A percentile compares a stretch with the other conserved stretches of the same genome.
Evolutionary conservation across 805 yeast genomes (phyloP).

Genomic region (Isabelozyma gotoi): DNA sequence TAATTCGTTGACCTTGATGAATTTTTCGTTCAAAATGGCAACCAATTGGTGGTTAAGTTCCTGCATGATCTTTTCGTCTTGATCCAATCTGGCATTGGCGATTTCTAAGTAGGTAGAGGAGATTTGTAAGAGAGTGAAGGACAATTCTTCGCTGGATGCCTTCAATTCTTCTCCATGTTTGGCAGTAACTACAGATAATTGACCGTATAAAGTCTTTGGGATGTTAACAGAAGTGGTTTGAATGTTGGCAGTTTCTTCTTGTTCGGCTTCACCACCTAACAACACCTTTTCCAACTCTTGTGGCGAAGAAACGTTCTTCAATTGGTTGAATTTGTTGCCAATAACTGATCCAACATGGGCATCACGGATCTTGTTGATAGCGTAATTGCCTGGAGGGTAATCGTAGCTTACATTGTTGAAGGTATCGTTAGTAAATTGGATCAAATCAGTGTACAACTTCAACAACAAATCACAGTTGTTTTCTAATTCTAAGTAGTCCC

Average conservation of each 20-base stretch:
- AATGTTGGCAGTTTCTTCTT: constrained; percentile 17
- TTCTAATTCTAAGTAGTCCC: constrained; percentile 68
- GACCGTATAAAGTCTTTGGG: constrained; percentile 76
- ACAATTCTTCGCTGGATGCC: constrained; percentile 47
- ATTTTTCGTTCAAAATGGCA: constrained; percentile 52
- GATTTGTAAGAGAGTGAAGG: constrained; percentile 53
- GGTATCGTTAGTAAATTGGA: constrained; percentile 47
- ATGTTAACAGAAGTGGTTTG: constrained; percentile 37
- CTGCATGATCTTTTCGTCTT: constrained; percentile 60
- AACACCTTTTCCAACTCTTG: constrained; percentile 64
- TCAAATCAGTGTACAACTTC: constrained; percentile 53
- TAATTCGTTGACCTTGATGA: constrained; percentile 57
- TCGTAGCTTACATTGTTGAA: constrained; percentile 77
- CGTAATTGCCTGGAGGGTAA: constrained; percentile 65
- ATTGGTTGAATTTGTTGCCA: constrained; percentile 54
- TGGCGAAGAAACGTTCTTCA: constrained; percentile 63
- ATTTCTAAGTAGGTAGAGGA: constrained; percentile 59
- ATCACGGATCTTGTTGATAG: constrained; percentile 56
- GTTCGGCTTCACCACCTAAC: constrained; percentile 13
- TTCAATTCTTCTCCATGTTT: constrained; percentile 50
- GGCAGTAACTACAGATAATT: constrained; percentile 56
- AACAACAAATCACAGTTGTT: constrained; percentile 64
- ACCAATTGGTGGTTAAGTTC: constrained; percentile 61
- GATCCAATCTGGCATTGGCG: constrained; percentile 67
- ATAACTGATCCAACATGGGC: constrained; percentile 61